phyloP scores from a whole-genome alignment of 192 early-diverging fungal genomes.

The Coemansia sp. region DNA sequence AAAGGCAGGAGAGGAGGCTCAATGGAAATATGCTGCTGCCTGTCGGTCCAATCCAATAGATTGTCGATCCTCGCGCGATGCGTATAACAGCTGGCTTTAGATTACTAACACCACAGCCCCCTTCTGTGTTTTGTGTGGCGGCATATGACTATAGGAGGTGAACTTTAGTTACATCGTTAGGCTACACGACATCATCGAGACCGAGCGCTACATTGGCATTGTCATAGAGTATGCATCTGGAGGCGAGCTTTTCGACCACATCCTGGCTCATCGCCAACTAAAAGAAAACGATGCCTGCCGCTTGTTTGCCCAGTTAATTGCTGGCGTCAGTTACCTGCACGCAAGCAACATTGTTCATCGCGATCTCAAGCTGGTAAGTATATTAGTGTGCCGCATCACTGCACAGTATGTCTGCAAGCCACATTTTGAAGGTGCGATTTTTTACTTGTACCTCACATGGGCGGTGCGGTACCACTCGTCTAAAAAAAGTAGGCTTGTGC shows the following conservation, averaged over 20 bases:
- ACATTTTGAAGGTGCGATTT: too few species aligned
- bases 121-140: slow-evolving; percentile 5
- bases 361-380: slow-evolving; percentile 87
- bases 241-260: slow-evolving; percentile 97
- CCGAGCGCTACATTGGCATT: slow-evolving; percentile 94
- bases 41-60: too few species aligned
- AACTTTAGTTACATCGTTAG: slow-evolving; percentile 90
- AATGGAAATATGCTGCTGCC: too few species aligned
- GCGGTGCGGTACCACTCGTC: too few species aligned
- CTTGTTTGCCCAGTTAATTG: slow-evolving; percentile 89
- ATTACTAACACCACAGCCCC: neutral
- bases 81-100: too few species aligned
- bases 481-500: too few species aligned
- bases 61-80: too few species aligned
- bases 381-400: too few species aligned
- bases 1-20: too few species aligned
- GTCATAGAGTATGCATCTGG: slow-evolving; percentile 95
- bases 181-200: slow-evolving; percentile 94
- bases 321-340: slow-evolving; percentile 91
- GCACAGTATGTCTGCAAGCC: too few species aligned
- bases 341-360: slow-evolving; percentile 91
- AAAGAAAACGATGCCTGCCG: slow-evolving; percentile 87
- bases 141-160: slow-evolving; percentile 65
- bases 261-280: slow-evolving; percentile 89
- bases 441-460: too few species aligned